Evolutionary conservation across 345 rosid genomes (phyloP), one percentile per base, ranked within the genome.

Genomic region (Hibiscus tridactylites): DNA sequence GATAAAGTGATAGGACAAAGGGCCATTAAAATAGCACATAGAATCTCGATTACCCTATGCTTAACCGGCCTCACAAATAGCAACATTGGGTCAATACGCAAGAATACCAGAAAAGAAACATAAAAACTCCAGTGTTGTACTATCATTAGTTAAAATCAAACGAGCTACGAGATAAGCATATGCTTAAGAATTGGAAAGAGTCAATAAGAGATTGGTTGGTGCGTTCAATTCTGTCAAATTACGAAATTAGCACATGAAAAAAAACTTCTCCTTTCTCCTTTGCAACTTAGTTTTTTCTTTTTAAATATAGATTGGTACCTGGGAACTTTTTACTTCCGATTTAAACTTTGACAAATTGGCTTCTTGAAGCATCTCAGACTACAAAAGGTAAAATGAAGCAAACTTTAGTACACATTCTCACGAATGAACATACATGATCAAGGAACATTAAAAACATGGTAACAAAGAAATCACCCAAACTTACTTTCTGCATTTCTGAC

Each of bases 401-500:
- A 54, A 39, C 1, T 37, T 39, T 39, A 39, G 46, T 39, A 39
- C 46, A 39, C 10, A 9, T 2, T 8, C 46, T 39, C 10, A 11
- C 46, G 24, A 39, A 39, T 7, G 9, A 37, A 37, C 44, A 37
- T 37, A 37, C 42, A 37, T 37, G 8, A 53, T 17, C 61, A 57
- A 57, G 5, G 3, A 21, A n/a, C n/a, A n/a, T n/a, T n/a, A n/a
- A n/a, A n/a, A 47, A 44, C 46, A 3, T n/a, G n/a, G 67, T n/a
- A 37, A 62, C 67, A 19, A 19, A 15, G 19, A 19, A 2, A 65
- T 9, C 54, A 42, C n/a, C 54, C 1, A 37, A 52, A 17, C 78
- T 65, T 75, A 95, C 99, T 76, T 82, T 95, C 81, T 92, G 92
- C 99, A 92, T 88, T 74, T 92, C 97, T 5, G 80, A 82, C 77